Evolutionary conservation across 495 filamentous ascomycete genomes (phyloP), one percentile per base, ranked within the genome.

Genomic region (Xylaria castorea): DNA sequence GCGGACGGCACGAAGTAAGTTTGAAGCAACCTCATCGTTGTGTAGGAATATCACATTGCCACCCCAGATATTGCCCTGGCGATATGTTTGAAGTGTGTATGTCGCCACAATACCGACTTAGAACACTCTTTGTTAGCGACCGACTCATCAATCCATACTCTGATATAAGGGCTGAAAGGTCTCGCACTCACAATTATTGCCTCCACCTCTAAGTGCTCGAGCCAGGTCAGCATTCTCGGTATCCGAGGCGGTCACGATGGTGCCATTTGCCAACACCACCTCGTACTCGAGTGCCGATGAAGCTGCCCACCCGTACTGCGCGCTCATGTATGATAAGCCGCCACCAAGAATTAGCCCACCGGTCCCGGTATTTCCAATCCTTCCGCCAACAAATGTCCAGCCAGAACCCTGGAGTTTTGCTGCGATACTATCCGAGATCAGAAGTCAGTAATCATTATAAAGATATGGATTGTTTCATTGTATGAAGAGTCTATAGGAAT

Each of bases 191-290:
- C 66, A 87, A 78, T 86, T 87, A 74, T 85, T 87, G 9, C 82
- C 82, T 36, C 85, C 85, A 3, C 85, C 85, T 61, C 85, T 82
- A 36, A 87, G 80, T 1, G 83, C 81, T 36, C 72, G 76, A 75
- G 83, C 86, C 2, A 86, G 81, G 46, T 84, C 81, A 0, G 82
- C 72, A 66, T 87, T 79, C 46, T 76, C 64, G 22, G 80, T 78
- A 18, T 74, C 76, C 38, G 83, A 87, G 11, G 87, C 87, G 55
- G 85, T 83, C 25, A 86, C 79, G 69, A 90, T 82, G 22, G 82
- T 87, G 42, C 86, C 87, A 75, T 87, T 87, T 51, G 88, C 85
- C 20, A 90, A 83, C 27, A 90, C 87, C 30, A 91, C 83, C 66
- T 91, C 87, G 71, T 83, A 90, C 53, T 87, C 84, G 60, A 85